These are phyloP conservation scores for Penicillium crystallinum DNA, from an alignment of 495 filamentous ascomycete species.

Conservation along the genomic window DNA sequence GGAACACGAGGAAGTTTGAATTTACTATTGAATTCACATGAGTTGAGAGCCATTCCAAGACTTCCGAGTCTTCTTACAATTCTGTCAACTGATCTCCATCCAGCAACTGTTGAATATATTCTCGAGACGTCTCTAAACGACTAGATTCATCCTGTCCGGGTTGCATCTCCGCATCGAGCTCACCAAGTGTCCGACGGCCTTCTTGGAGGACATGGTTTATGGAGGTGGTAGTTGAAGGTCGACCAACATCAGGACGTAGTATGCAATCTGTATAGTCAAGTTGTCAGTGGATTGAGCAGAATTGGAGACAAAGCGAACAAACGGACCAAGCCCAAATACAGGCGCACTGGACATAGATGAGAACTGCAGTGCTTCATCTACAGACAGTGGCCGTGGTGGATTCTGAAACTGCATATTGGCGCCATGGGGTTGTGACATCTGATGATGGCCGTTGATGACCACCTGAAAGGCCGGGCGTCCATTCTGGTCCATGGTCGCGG, in stretches of 20 bases:
- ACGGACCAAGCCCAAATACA: constrained; percentile 75
- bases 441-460: constrained; percentile 38
- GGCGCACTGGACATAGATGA: constrained; percentile 87
- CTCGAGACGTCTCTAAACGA: constrained; percentile 44
- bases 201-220: constrained; percentile 43
- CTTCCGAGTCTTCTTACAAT: constrained; percentile 49
- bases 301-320: background rate
- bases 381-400: constrained; percentile 46
- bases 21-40: constrained; percentile 45
- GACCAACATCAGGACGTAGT: constrained; percentile 38
- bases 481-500: constrained; percentile 38
- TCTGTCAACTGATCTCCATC: constrained; percentile 63
- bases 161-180: constrained; percentile 37
- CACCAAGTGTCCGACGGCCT: constrained; percentile 38
- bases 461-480: constrained; percentile 42
- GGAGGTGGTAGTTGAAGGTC: constrained; percentile 38
- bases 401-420: constrained; percentile 26
- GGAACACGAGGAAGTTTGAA: constrained; percentile 54
- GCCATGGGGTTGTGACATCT: constrained; percentile 24
- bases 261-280: constrained; percentile 29
- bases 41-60: background rate
- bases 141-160: constrained; percentile 36
- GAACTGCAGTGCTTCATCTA: constrained; percentile 85
- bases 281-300: constrained; percentile 13
- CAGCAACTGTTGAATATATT: constrained; percentile 65